phyloP scores from a whole-genome alignment of 345 rosid species.

The Brassica juncea region DNA sequence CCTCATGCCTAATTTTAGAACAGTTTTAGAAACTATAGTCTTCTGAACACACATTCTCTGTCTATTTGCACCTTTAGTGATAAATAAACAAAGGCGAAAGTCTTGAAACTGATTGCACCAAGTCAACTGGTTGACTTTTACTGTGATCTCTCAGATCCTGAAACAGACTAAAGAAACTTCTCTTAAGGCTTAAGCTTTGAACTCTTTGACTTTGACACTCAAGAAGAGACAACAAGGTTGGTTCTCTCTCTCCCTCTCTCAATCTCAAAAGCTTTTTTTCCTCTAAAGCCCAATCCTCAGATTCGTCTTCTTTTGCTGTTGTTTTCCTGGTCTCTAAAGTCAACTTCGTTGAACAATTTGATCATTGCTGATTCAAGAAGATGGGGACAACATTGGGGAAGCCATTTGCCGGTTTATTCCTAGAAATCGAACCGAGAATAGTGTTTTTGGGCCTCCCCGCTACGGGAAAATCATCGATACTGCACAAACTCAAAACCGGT shows the following conservation, averaged over 20 bases:
- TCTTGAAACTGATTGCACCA: not conserved
- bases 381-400: conserved; percentile 30
- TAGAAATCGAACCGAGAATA: conserved; percentile 14
- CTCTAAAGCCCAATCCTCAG: not conserved
- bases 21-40: too few species aligned
- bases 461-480: conserved; percentile 34
- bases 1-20: too few species aligned
- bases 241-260: not conserved
- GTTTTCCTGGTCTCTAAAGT: not conserved
- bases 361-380: not conserved
- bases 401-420: conserved; percentile 19
- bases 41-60: not conserved
- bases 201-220: conserved; percentile 10
- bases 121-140: conserved; percentile 18
- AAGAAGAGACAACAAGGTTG: not conserved
- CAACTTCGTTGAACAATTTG: not conserved
- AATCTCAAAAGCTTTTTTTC: not conserved
- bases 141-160: not conserved
- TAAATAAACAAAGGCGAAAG: not conserved
- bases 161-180: not conserved
- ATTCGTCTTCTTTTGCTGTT: not conserved
- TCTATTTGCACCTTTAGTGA: not conserved
- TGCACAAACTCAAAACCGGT: conserved; percentile 38
- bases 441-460: conserved; percentile 24
- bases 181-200: not conserved